Percentiles rank a stretch among this genome's conserved stretches.
Conservation (phyloP, 331 rosid genomes). For the Stylosanthes scabra region DNA sequence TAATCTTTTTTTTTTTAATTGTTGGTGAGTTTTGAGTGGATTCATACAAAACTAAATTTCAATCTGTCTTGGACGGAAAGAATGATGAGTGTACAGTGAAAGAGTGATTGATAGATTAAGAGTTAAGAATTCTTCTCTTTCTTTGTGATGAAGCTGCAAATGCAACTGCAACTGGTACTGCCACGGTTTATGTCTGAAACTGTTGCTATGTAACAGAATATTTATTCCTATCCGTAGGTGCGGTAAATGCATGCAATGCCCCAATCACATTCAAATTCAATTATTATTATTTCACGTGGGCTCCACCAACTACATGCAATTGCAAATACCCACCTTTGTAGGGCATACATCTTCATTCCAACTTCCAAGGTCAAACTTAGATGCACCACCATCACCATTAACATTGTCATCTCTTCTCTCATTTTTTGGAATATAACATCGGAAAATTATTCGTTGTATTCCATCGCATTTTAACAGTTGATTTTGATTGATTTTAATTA, state of each 20-base stretch:
- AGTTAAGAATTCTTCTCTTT: neutral
- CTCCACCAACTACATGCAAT: neutral
- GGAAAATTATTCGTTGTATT: no score
- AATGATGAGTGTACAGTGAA: no score
- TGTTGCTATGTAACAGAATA: conserved; percentile 51
- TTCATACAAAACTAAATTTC: no score
- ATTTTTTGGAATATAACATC: neutral
- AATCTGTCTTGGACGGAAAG: no score
- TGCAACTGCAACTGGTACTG: neutral
- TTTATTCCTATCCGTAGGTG: conserved; percentile 47
- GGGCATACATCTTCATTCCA: conserved; percentile 29
- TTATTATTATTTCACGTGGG: neutral
- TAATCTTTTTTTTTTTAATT: no score
- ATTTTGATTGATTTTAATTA: no score
- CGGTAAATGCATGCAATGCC: conserved; percentile 40
- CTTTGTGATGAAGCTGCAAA: conserved; percentile 11
- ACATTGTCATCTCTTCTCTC: conserved; percentile 18
- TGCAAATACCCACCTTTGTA: conserved; percentile 36
- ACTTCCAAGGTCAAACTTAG: conserved; percentile 24
- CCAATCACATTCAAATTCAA: no score
- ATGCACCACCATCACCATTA: conserved; percentile 25
- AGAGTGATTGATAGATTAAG: no score
- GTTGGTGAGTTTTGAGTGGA: no score
- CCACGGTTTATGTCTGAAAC: conserved; percentile 42
- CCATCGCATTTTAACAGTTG: no score